Percentiles rank a stretch among this genome's conserved stretches.
Evolutionary conservation across 2,329 filamentous ascomycete species (phyloP).

Genomic region (Phaeophleospora eucalypticola): DNA sequence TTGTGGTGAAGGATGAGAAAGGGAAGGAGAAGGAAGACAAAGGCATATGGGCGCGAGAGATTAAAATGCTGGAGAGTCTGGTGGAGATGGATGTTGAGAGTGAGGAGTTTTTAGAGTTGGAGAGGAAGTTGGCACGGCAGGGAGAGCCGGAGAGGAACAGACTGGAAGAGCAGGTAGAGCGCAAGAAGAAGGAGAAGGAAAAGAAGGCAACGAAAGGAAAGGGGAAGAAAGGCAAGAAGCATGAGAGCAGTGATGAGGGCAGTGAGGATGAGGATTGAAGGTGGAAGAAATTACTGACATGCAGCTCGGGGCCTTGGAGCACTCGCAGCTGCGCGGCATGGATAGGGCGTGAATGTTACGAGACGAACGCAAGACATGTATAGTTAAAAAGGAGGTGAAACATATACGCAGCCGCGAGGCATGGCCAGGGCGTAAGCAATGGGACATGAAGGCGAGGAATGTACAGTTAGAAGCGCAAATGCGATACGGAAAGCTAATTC

Average conservation of each 20-base stretch:
- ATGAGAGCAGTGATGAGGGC: slow-evolving; percentile 37
- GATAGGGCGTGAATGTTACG: no score
- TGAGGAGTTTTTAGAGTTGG: slow-evolving; percentile 66
- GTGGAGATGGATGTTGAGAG: slow-evolving; percentile 76
- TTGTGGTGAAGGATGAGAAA: slow-evolving; percentile 40
- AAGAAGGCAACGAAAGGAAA: slow-evolving; percentile 40
- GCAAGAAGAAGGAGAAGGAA: slow-evolving; percentile 60
- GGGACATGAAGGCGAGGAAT: background rate
- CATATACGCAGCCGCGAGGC: no score
- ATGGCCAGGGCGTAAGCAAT: no score
- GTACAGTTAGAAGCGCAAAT: background rate
- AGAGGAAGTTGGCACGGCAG: slow-evolving; percentile 60
- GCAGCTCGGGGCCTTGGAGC: no score
- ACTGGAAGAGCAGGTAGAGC: slow-evolving; percentile 73
- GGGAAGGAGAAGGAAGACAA: slow-evolving; percentile 66
- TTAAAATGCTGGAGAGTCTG: slow-evolving; percentile 85
- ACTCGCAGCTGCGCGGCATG: no score
- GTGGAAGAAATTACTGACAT: background rate
- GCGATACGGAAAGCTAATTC: slow-evolving; percentile 6
- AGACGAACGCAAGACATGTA: no score
- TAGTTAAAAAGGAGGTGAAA: no score
- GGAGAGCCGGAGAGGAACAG: slow-evolving; percentile 70
- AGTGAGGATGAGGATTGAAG: slow-evolving; percentile 27
- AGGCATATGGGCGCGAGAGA: slow-evolving; percentile 84
- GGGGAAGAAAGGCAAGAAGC: slow-evolving; percentile 33